A percentile compares a stretch with the other conserved stretches of the same genome.
These are phyloP conservation scores for Isoetes taiwanensis DNA, from an alignment of 75 land plant species.

Conservation along the genomic window DNA sequence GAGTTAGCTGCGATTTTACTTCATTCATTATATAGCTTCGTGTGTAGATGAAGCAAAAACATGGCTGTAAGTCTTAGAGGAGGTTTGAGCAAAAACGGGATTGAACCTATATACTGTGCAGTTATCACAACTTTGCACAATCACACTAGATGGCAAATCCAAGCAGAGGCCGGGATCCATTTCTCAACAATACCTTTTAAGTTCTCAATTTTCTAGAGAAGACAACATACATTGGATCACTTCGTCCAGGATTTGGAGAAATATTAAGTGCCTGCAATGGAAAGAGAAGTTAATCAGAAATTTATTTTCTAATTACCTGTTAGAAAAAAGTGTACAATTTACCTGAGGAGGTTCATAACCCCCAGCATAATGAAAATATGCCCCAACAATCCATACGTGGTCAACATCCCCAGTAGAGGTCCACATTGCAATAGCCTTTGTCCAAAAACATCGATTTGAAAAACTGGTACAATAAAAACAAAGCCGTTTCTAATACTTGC, in stretches of 20 bases:
- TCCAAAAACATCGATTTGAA: slow-evolving; percentile 90
- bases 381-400: slow-evolving; percentile 81
- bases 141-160: too few relatives aligned
- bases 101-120: too few relatives aligned
- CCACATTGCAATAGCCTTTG: slow-evolving; percentile 98
- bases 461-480: slow-evolving; percentile 34
- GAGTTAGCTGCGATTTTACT: too few relatives aligned
- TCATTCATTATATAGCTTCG: too few relatives aligned
- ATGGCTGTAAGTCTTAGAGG: too few relatives aligned
- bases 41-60: too few relatives aligned
- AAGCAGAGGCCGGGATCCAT: too few relatives aligned
- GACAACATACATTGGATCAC: slow-evolving; percentile 94
- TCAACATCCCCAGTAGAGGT: slow-evolving; percentile 90
- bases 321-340: background rate
- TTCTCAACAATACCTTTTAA: background rate
- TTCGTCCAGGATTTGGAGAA: slow-evolving; percentile 90
- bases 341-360: slow-evolving; percentile 90
- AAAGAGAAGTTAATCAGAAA: too few relatives aligned
- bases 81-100: too few relatives aligned
- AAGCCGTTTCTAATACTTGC: background rate
- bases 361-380: slow-evolving; percentile 89
- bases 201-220: slow-evolving; percentile 56
- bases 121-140: too few relatives aligned
- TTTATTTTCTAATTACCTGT: background rate
- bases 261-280: slow-evolving; percentile 89